These are phyloP conservation scores for Cordyceps pruinosa DNA, from an alignment of 2,329 filamentous ascomycete genomes.

Conservation along the genomic window DNA sequence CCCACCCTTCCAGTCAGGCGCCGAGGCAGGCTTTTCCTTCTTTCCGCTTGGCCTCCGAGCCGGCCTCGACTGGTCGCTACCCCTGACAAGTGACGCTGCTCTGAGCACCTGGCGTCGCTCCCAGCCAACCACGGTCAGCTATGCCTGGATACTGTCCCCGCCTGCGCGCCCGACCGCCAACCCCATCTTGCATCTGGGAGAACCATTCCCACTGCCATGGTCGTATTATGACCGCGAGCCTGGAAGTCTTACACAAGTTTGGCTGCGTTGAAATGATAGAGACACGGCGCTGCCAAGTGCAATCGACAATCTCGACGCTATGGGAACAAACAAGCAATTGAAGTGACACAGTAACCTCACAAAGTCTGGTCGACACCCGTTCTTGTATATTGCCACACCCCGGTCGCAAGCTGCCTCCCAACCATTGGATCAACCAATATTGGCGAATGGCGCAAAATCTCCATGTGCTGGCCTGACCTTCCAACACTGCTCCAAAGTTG, in stretches of 20 bases:
- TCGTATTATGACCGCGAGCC: too few species aligned
- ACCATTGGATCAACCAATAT: slow-evolving; percentile 1
- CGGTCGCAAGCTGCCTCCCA: slow-evolving; percentile 35
- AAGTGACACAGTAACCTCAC: neutral
- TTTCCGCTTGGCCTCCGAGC: neutral
- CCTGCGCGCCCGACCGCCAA: neutral
- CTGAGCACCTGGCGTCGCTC: neutral
- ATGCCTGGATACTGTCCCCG: neutral
- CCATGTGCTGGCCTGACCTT: neutral
- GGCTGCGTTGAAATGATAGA: too few species aligned
- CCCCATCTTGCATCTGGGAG: neutral
- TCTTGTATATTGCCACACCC: neutral
- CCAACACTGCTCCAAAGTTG: neutral
- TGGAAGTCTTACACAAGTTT: too few species aligned
- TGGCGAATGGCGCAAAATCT: neutral
- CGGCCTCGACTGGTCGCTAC: neutral
- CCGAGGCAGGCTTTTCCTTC: slow-evolving; percentile 2
- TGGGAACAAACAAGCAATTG: too few species aligned
- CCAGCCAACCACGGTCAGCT: neutral
- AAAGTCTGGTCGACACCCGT: neutral
- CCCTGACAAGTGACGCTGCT: slow-evolving; percentile 9
- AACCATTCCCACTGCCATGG: neutral
- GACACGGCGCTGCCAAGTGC: neutral
- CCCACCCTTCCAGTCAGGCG: neutral
- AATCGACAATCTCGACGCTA: too few species aligned